Percentiles rank a stretch among this genome's conserved stretches.
These are phyloP conservation scores for Alternaria arbusti DNA, from an alignment of 2,329 filamentous ascomycete genomes.

Conservation along the genomic window DNA sequence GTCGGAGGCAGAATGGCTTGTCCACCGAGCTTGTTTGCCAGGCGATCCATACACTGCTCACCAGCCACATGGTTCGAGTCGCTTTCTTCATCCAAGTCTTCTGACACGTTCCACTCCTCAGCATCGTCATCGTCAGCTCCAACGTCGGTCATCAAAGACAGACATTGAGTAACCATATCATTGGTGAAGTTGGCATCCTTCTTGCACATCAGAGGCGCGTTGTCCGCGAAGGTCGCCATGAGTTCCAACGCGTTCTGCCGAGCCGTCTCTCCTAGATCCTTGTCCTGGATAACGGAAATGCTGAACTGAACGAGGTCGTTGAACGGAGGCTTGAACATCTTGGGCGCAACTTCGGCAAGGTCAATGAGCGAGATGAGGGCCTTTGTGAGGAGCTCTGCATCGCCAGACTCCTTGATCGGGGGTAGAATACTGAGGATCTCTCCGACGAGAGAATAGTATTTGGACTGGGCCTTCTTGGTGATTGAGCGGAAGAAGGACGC, in stretches of 20 bases:
- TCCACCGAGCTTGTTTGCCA: conserved; percentile 97
- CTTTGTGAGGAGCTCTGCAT: conserved; percentile 89
- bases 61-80: conserved; percentile 97
- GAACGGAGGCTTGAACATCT: conserved; percentile 98
- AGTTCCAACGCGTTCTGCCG: conserved; percentile 95
- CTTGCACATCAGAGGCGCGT: conserved; percentile 90
- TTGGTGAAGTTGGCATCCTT: conserved; percentile 90
- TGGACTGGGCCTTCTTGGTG: conserved; percentile 83
- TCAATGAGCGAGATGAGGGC: conserved; percentile 92
- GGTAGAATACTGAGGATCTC: conserved; percentile 94
- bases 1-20: conserved; percentile 89
- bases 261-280: conserved; percentile 87
- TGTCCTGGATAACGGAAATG: conserved; percentile 92
- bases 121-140: conserved; percentile 94
- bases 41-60: conserved; percentile 96
- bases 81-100: conserved; percentile 97
- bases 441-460: conserved; percentile 85
- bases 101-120: conserved; percentile 87
- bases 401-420: conserved; percentile 87
- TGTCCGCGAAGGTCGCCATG: conserved; percentile 98
- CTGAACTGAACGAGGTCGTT: conserved; percentile 91
- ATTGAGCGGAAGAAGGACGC: conserved; percentile 94
- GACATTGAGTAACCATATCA: conserved; percentile 97
- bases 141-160: conserved; percentile 97
- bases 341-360: conserved; percentile 88